Base-by-base conservation (phyloP, 441 rosid genomes). In the Mallotus japonicus region DNA sequence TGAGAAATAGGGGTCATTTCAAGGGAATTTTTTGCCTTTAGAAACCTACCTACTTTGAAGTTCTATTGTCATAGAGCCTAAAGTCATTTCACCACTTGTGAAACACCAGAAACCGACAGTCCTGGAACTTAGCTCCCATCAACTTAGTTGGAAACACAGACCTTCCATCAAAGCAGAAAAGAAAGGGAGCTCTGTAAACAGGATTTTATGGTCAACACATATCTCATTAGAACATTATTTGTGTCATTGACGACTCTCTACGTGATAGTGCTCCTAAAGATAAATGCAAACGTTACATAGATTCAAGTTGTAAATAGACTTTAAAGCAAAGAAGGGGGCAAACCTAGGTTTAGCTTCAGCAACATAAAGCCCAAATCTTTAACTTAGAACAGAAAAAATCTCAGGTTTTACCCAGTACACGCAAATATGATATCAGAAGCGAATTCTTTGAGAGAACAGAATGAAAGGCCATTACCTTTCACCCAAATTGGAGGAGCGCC, bases 401-500 rank as follows among this genome's bases (percentile, higher is more conserved):
- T 46, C 14, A 62, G 8, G 61, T 15, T 34, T 22, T 15, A 37
- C 54, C 10, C 22, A 40, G 12, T 1, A 22, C 5, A n/a, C n/a
- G n/a, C 70, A 47, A 55, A 14, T 8, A 11, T 13, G 13, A 62
- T 15, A 10, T 8, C 2, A 8, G 65, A 50, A 14, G 53, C 37
- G 51, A 50, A 19, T 3, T 11, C 14, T 59, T 22, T 49, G 49
- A 28, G 60, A 50, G 34, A 34, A 11, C 60, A 11, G 40, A 19
- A 24, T 6, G 3, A 34, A n/a, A 34, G 16, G 72, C 24, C 28
- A n/a, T 80, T 84, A 89, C 97, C 97, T 85, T 91, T 87, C 51
- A 87, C 93, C 93, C 97, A 91, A 69, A 89, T 82, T 34, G 95
- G 88, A 60, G 95, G 95, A 79, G 89, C 83, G 74, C 77, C 85